A percentile compares a stretch with the other conserved stretches of the same genome.
These are phyloP conservation scores for Trichoderma afroharzianum DNA, from an alignment of 2,329 filamentous ascomycete genomes.

Conservation along the genomic window DNA sequence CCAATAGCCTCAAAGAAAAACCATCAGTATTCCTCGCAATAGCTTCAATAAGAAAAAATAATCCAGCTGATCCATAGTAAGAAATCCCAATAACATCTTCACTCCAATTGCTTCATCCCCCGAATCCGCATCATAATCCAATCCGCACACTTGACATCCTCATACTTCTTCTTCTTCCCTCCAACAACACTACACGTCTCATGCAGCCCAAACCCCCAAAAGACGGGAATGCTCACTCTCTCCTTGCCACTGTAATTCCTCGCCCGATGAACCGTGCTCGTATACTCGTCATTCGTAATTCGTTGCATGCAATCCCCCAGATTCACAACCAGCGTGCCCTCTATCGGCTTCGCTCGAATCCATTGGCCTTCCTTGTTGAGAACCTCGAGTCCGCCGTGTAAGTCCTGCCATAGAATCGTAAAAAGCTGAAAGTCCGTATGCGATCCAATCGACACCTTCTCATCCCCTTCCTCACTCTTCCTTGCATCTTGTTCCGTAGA, in stretches of 20 bases:
- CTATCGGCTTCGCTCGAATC: conserved; percentile 39
- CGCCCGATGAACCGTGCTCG: conserved; percentile 47
- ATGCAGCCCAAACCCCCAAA: conserved; percentile 41
- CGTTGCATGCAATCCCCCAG: conserved; percentile 50
- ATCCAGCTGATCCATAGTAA: neutral
- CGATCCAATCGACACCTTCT: conserved; percentile 42
- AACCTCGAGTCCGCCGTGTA: conserved; percentile 42
- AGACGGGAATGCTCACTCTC: conserved; percentile 45
- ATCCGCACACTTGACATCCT: conserved; percentile 37
- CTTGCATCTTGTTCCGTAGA: neutral
- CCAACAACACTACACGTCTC: conserved; percentile 41
- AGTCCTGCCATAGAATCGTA: conserved; percentile 45
- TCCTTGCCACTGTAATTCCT: conserved; percentile 39
- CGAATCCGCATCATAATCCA: conserved; percentile 36
- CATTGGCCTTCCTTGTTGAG: conserved; percentile 38
- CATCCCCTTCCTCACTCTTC: neutral
- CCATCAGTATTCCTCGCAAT: neutral
- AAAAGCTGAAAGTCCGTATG: conserved; percentile 54
- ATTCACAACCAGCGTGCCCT: conserved; percentile 48
- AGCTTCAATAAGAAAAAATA: neutral
- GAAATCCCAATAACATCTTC: neutral
- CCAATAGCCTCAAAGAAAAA: neutral
- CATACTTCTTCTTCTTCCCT: conserved; percentile 36
- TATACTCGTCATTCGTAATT: conserved; percentile 47
- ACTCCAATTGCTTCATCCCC: conserved; percentile 29